Evolutionary conservation across 1,284 basidiomycete genomes (phyloP), one percentile per base, ranked within the genome.

Genomic region (Fistulina hepatica): DNA sequence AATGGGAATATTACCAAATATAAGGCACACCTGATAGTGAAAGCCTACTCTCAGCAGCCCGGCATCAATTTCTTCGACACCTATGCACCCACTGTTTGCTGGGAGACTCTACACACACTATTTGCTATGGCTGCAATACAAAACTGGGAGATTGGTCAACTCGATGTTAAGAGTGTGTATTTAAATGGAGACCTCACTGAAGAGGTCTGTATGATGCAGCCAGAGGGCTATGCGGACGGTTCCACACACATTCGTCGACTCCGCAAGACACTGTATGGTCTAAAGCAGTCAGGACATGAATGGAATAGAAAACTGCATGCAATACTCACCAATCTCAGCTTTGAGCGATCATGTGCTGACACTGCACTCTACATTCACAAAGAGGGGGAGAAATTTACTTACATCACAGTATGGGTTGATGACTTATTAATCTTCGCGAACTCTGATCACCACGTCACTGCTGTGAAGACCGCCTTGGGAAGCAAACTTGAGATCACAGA

Each of bases 391-490:
- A 24, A 36, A 11, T 36, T 7, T 17, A 22, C 23, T 9, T 21
- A 27, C 6, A 36, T 36, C 5, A 36, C 35, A 9, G 15, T 36
- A 17, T 36, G 35, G 35, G 35, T 36, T 2, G 35, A 36, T 12
- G 35, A 36, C 35, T 36, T 36, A 35, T 25, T 35, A 25, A 9
- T 35, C 24, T 35, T 35, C 21, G 27, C 23, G 8, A 35, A 23
- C 5, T 2, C 0, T 9, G 1, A 15, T 12, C 27, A 17, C 9
- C 27, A 27, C 25, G 19, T 36, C 3, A 27, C 25, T 0, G 24
- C 35, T 27, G 30, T 27, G 6, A 27, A 36, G 16, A 5, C 24
- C 10, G 24, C 25, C 5, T 20, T 36, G 35, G 30, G 30, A 12
- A 1, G 15, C 2, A 27, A 36, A 25, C 25, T 36, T 27, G 35